Conservation (phyloP, 2,329 filamentous ascomycete species). For the Tricladium varicosporioides region DNA sequence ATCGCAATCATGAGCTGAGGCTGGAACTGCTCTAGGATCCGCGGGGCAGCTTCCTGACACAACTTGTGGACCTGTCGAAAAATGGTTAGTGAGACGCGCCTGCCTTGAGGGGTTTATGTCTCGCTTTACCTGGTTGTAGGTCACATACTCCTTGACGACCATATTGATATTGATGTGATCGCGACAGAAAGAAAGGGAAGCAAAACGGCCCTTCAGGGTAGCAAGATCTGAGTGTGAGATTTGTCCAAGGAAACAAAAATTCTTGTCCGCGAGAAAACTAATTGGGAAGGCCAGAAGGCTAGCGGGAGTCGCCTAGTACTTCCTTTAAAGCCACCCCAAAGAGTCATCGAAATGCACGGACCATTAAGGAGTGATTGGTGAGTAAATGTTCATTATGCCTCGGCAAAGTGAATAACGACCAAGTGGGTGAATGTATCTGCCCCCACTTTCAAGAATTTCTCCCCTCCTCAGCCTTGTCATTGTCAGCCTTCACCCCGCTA, state of each 20-base stretch:
- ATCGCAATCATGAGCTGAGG: constrained; percentile 98
- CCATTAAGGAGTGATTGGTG: not conserved
- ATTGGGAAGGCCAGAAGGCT: constrained; percentile 13
- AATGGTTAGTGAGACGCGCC: constrained; percentile 17
- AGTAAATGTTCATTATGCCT: not conserved
- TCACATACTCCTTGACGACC: constrained; percentile 85
- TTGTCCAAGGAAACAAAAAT: constrained; percentile 16
- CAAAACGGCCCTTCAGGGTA: constrained; percentile 11
- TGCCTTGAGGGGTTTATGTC: constrained; percentile 12
- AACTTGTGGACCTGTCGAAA: constrained; percentile 83
- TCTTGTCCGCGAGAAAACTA: constrained; percentile 3
- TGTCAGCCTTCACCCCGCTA: not conserved
- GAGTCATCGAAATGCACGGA: not conserved
- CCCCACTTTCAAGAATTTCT: not conserved
- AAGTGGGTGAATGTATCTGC: not conserved
- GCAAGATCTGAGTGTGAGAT: constrained; percentile 11
- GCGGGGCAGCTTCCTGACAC: constrained; percentile 80
- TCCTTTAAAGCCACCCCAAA: not conserved
- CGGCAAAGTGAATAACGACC: not conserved
- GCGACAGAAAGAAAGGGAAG: not conserved
- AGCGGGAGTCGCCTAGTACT: constrained; percentile 21
- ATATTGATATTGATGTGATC: constrained; percentile 47
- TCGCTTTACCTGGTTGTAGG: constrained; percentile 78
- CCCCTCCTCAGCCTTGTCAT: not conserved
- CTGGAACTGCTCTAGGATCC: constrained; percentile 80